Evolutionary conservation across 192 early-diverging fungal species (phyloP).

Genomic region (Linnemannia schmuckeri): DNA sequence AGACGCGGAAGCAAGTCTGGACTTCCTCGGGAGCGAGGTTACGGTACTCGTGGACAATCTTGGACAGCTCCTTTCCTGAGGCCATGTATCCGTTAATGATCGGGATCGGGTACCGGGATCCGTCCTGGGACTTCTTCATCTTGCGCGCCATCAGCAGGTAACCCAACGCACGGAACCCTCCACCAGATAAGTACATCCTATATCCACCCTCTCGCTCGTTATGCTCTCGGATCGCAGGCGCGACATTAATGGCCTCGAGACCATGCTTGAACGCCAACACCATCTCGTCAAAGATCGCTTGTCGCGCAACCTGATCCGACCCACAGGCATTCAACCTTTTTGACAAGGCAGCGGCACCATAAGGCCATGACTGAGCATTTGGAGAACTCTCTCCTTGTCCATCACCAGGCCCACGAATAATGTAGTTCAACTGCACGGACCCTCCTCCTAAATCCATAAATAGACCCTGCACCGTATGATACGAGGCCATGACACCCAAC

Average conservation of each 20-base stretch:
- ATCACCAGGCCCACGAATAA: constrained; percentile 50
- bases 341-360: constrained; percentile 66
- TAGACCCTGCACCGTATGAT: constrained; percentile 64
- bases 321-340: constrained; percentile 55
- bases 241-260: constrained; percentile 36
- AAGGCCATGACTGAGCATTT: constrained; percentile 60
- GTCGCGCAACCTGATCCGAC: constrained; percentile 20
- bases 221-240: constrained; percentile 20
- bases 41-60: constrained; percentile 55
- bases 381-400: constrained; percentile 36
- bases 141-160: constrained; percentile 66
- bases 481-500: constrained; percentile 66
- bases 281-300: constrained; percentile 56
- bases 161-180: constrained; percentile 67
- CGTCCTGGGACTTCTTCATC: constrained; percentile 28
- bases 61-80: constrained; percentile 51
- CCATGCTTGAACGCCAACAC: constrained; percentile 47
- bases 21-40: constrained; percentile 51
- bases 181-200: constrained; percentile 65
- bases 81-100: constrained; percentile 70
- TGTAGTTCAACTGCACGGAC: constrained; percentile 69
- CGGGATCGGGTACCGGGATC: constrained; percentile 60
- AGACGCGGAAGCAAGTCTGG: constrained; percentile 59
- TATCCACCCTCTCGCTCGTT: constrained; percentile 52
- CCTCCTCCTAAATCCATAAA: constrained; percentile 71